Conservation (phyloP, 345 rosid genomes). For the Dipteronia dyeriana region DNA sequence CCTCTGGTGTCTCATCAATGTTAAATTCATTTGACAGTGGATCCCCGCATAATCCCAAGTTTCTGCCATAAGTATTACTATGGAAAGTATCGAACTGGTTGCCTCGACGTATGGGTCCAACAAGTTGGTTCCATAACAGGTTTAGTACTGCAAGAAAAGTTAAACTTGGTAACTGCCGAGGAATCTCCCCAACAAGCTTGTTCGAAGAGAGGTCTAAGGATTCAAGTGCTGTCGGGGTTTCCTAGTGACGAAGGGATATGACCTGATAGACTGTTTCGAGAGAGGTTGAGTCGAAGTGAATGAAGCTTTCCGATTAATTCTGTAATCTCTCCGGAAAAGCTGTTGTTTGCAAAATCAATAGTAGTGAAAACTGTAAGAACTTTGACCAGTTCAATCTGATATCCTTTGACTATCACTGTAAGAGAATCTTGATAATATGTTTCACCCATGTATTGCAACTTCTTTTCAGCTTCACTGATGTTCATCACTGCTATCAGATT, state of each 20-base stretch:
- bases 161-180: background rate
- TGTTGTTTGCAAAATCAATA: constrained; percentile 16
- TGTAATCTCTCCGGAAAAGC: constrained; percentile 14
- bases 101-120: background rate
- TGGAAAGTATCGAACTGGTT: background rate
- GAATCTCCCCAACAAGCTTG: background rate
- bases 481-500: constrained; percentile 1
- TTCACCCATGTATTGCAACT: background rate
- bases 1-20: background rate
- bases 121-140: background rate
- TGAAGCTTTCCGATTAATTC: background rate
- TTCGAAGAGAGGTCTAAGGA: background rate
- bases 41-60: background rate
- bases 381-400: background rate
- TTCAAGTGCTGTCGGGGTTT: background rate
- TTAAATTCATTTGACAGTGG: background rate
- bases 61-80: background rate
- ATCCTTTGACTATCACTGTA: constrained; percentile 12
- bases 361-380: constrained; percentile 3
- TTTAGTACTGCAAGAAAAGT: background rate
- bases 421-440: background rate
- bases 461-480: background rate
- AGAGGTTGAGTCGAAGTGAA: background rate
- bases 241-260: background rate
- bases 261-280: background rate